Evolutionary conservation across 345 rosid species (phyloP), one percentile per base, ranked within the genome.

Genomic region (Cardamine chenopodiifolia): DNA sequence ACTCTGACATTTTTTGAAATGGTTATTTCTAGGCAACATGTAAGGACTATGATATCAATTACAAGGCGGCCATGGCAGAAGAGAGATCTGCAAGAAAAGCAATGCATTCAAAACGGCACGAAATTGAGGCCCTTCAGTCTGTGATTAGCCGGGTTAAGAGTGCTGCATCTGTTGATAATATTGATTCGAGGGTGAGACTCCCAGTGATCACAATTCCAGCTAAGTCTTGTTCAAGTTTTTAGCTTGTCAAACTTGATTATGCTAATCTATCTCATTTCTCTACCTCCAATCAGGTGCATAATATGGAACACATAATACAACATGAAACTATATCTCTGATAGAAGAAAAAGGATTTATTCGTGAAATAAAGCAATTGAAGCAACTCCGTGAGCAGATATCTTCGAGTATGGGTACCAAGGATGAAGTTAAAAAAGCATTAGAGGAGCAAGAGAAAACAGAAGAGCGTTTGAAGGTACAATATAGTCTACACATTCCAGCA

Each of bases 291-390:
- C 86, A 93, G 98, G 85, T 90, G 79, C 84, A 76, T 37, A 79
- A 71, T 71, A 83, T 83, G 90, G 88, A 86, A 72, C 89, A 85
- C 77, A 85, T 31, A 81, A 89, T 93, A 59, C 84, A 88, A 37
- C 97, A 90, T 67, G 90, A 85, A 80, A 90, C 92, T 49, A 55
- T 93, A 42, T 72, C 86, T 56, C 67, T 93, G 65, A 90, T 74
- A 79, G 96, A 90, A 83, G 97, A 93, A 80, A 93, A 89, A 76
- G 83, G 82, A 50, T 75, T 74, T 20, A 80, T 93, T 73, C 89
- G 86, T 60, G 96, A 89, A 32, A 88, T 93, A 52, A 86, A 89
- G 70, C 86, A 82, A 49, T 74, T 89, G 83, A 88, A 82, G 81
- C 87, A 80, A 70, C 68, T 39, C 37, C 96, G 89, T 28, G 90